Evolutionary conservation across 345 rosid genomes (phyloP).

Genomic region (Eucalyptus erythrocorys): DNA sequence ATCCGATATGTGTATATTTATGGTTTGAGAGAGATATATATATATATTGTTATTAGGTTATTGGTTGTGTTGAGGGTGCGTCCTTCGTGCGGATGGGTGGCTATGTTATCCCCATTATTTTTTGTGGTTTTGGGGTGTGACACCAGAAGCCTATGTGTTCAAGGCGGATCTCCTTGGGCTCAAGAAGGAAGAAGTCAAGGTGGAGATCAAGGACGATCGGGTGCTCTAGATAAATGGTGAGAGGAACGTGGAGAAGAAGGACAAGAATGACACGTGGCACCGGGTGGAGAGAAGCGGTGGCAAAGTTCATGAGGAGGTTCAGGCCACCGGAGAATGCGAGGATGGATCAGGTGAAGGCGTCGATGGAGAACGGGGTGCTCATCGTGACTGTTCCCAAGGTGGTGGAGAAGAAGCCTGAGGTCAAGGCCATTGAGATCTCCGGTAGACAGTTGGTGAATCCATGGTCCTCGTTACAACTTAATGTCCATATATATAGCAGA

Average conservation of each 20-base stretch:
- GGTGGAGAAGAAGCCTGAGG: constrained; percentile 5
- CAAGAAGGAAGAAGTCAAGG: constrained; percentile 13
- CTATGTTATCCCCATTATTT: too few species aligned
- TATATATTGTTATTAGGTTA: too few species aligned
- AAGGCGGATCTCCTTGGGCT: constrained; percentile 14
- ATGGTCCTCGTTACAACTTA: background rate
- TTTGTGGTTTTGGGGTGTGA: too few species aligned
- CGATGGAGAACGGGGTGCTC: constrained; percentile 12
- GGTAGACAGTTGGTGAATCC: background rate
- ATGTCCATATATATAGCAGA: background rate
- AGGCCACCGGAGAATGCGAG: constrained; percentile 2
- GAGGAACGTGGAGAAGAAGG: constrained; percentile 11
- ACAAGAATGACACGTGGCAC: constrained; percentile 10
- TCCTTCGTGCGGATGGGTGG: too few species aligned
- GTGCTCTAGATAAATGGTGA: constrained; percentile 13
- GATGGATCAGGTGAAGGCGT: constrained; percentile 6
- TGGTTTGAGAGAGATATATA: too few species aligned
- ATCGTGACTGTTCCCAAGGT: constrained; percentile 7
- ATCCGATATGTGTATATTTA: too few species aligned
- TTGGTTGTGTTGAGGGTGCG: too few species aligned
- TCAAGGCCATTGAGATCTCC: constrained; percentile 2
- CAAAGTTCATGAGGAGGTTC: constrained; percentile 10
- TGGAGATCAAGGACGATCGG: constrained; percentile 3
- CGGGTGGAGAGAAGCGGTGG: constrained; percentile 10
- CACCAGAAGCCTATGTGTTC: constrained; percentile 10